Evolutionary conservation across 2,329 filamentous ascomycete species (phyloP).

Genomic region (Fusarium odoratissimum): DNA sequence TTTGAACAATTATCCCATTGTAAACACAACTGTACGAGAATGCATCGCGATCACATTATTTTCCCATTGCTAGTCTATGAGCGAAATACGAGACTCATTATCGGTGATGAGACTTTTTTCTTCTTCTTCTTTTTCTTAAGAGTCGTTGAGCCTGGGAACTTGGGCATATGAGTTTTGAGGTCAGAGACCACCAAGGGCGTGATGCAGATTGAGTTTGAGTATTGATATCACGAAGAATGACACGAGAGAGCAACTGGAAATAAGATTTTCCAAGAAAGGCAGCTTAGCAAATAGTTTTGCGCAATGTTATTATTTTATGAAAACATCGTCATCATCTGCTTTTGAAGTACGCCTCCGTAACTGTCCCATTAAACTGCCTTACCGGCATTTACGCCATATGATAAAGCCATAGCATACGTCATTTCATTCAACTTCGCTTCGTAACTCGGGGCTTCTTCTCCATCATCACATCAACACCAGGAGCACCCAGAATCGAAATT

Average conservation of each 20-base stretch:
- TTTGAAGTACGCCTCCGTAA: neutral
- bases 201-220: neutral
- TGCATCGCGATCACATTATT: neutral
- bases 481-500: neutral
- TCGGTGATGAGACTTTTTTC: neutral
- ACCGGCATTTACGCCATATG: neutral
- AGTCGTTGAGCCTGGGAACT: neutral
- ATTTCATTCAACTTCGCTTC: constrained; percentile 10
- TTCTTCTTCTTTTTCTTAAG: neutral
- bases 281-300: neutral
- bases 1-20: neutral
- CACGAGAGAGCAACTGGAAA: neutral
- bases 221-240: neutral
- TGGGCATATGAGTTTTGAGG: neutral
- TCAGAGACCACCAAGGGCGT: neutral
- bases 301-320: neutral
- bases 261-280: neutral
- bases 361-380: neutral
- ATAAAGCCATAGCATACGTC: constrained; percentile 19
- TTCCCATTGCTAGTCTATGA: neutral
- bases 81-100: neutral
- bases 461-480: neutral
- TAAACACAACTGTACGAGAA: constrained; percentile 14
- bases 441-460: neutral
- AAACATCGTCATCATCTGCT: neutral